Base-by-base conservation (phyloP, 2,329 filamentous ascomycete species). In the Penicillium concentricum region DNA sequence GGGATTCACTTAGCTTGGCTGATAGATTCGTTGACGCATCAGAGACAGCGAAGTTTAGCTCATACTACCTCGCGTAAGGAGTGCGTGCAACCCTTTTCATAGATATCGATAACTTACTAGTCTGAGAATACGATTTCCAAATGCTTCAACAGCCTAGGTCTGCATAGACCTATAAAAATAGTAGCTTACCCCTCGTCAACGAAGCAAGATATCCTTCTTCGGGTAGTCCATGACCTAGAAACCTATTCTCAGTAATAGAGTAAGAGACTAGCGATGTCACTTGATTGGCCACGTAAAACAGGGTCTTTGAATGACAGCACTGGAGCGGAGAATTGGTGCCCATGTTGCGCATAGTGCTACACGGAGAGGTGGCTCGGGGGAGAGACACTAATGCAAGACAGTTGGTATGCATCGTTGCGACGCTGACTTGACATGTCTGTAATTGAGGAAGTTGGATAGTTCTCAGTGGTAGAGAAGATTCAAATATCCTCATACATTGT, bases 61-160 rank as follows among this genome's bases (percentile, higher is more conserved):
- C 39, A 50, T 54, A 28, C 55, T n/a, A 57, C 55, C 55, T 55
- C 13, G 39, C 8, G 10, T 22, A 22, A 38, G 18, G 10, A 12
- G 3, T 37, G 26, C 16, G 54, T 57, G 55, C 44, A 57, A 57
- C 55, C 44, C 8, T 38, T 43, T 43, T 44, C 30, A 51, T 55
- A 24, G 20, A 37, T 20, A 9, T 6, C 18, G 2, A 9, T 16
- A 3, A n/a, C n/a, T n/a, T n/a, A 18, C 28, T 32, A 9, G 13
- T 7, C 2, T 12, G 22, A 16, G 22, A 12, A 22, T 4, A 24
- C 8, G 2, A 3, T 26, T 26, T 46, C 22, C 26, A 26, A 39
- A 39, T 7, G 3, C 1, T 16, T 12, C 15, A 4, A 18, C 15
- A n/a, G 16, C 5, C 4, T 34, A 41, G 12, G 16, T 34, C 9